Conservation (phyloP, 139 green algal species). For the Chlamydomonas schloesseri region DNA sequence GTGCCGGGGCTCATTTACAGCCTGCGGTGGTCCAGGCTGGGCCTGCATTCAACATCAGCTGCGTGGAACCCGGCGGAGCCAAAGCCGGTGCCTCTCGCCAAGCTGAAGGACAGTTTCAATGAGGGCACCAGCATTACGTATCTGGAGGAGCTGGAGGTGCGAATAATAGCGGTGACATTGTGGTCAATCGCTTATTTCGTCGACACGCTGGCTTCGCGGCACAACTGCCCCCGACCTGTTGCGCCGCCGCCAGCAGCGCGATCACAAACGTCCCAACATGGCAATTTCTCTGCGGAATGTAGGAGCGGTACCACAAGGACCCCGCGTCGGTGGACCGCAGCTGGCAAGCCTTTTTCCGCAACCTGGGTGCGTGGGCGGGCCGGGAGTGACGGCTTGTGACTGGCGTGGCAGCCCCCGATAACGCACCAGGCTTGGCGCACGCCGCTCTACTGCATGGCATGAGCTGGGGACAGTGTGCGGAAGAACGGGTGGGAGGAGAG, state of each 20-base stretch:
- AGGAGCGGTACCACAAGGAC: constrained; percentile 80
- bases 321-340: constrained; percentile 87
- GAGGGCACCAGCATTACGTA: constrained; percentile 90
- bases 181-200: no score
- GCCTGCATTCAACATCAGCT: neutral
- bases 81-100: constrained; percentile 85
- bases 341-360: constrained; percentile 91
- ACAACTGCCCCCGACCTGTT: no score
- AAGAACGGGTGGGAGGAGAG: neutral
- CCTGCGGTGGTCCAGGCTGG: neutral
- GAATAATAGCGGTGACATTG: no score
- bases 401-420: neutral
- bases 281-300: no score
- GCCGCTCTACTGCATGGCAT: no score
- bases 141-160: constrained; percentile 89
- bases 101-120: constrained; percentile 96
- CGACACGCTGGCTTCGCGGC: no score
- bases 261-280: no score
- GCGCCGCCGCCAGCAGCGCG: no score
- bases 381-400: neutral
- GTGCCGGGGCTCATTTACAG: neutral
- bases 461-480: no score
- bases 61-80: constrained; percentile 44
- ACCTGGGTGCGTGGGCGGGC: constrained; percentile 65
- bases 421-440: no score